These are phyloP conservation scores for Neofusicoccum umdonicola DNA, from an alignment of 2,329 filamentous ascomycete species.

Conservation along the genomic window DNA sequence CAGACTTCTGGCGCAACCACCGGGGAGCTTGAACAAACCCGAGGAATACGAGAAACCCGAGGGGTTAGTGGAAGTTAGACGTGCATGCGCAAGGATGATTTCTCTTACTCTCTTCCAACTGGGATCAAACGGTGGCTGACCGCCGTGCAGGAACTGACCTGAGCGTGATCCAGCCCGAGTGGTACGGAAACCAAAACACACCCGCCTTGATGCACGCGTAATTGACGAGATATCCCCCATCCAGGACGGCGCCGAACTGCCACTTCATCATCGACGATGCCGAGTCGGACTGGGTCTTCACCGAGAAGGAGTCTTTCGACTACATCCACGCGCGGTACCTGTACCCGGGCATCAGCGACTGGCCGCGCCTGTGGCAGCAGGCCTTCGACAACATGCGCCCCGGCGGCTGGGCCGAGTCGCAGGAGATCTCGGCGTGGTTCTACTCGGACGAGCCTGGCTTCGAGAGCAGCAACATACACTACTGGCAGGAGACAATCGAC, in stretches of 20 bases:
- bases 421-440: constrained; percentile 12
- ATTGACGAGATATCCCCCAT: too few species aligned
- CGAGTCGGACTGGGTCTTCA: constrained; percentile 41
- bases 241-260: constrained; percentile 47
- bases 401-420: constrained; percentile 14
- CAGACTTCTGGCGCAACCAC: too few species aligned
- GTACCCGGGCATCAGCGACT: constrained; percentile 6
- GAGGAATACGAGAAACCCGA: too few species aligned
- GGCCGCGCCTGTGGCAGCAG: constrained; percentile 8
- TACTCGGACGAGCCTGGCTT: constrained; percentile 9
- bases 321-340: constrained; percentile 38
- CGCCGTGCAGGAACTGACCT: constrained; percentile 38
- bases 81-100: too few species aligned
- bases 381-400: constrained; percentile 7
- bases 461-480: not conserved
- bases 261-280: constrained; percentile 50
- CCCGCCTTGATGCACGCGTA: not conserved
- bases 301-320: constrained; percentile 31
- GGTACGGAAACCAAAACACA: constrained; percentile 22
- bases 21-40: too few species aligned
- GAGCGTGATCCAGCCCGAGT: constrained; percentile 49
- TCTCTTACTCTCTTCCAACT: too few species aligned
- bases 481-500: not conserved
- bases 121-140: not conserved
- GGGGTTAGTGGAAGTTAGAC: too few species aligned